Base-by-base conservation (phyloP, 169 alveolate genomes). In the Plasmodium ovale region DNA sequence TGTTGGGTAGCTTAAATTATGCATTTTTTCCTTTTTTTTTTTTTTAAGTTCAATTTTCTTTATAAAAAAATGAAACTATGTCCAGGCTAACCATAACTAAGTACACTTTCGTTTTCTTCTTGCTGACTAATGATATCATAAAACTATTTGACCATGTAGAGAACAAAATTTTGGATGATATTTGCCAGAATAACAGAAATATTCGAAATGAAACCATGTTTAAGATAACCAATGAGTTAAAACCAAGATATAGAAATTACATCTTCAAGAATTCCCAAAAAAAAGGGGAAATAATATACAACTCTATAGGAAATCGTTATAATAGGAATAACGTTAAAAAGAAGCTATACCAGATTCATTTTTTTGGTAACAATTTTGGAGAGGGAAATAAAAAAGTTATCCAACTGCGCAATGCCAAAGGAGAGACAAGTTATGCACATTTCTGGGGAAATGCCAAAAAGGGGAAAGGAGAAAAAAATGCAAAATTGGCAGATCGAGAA, bases 21-120 rank as follows among this genome's bases (percentile, higher is more conserved):
- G 16, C 56, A 23, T 49, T 70, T 35, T 27, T 16, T 54, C 21
- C 25, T 68, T 31, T 33, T 23, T 69, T 68, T 69, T 69, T 69
- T 23, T 47, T 35, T 25, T 25, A 69, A 69, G 49, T 72, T 56
- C 16, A 2, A 39, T 29, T 72, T 72, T 33, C 56, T 62, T 35
- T 44, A 72, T 33, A 77, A 64, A 7, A 19, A 44, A 70, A 47
- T 19, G 68, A 49, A 77, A 77, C 73, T 77, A 77, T 77, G 88
- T 77, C 88, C 62, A 79, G 65, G 21, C 16, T 39, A 49, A 29
- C 25, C 29, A 33, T 65, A 35, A 7, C 9, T 16, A 79, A 70
- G 25, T 65, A 44, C 27, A 19, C 65, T 47, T 44, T 79, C n/a
- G 59, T 79, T 65, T 58, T 79, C 60, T 33, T 79, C 19, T 59